A percentile compares a stretch with the other conserved stretches of the same genome.
Evolutionary conservation across 805 yeast genomes (phyloP).

Genomic region (Nakazawaea molendinolei): DNA sequence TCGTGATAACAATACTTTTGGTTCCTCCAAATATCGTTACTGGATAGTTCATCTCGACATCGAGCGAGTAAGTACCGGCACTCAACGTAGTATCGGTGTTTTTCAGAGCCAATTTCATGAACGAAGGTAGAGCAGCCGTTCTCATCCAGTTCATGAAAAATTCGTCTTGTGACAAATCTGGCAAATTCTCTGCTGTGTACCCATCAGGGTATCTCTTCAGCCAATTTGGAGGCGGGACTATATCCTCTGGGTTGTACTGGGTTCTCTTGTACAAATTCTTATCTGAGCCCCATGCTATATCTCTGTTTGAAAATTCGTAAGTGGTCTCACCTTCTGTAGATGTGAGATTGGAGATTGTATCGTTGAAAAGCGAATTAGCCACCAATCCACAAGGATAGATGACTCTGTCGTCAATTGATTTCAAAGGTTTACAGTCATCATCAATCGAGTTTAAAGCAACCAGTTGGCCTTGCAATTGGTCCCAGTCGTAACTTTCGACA

Average conservation of each 20-base stretch:
- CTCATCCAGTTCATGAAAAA: conserved; percentile 97
- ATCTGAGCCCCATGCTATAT: conserved; percentile 85
- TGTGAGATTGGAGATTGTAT: conserved; percentile 58
- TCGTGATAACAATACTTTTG: conserved; percentile 73
- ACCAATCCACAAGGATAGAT: conserved; percentile 92
- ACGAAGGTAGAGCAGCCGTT: conserved; percentile 88
- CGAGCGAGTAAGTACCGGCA: conserved; percentile 65
- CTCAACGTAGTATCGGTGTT: conserved; percentile 52
- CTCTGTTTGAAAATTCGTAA: conserved; percentile 38
- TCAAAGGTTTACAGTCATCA: conserved; percentile 48
- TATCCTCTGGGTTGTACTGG: conserved; percentile 53
- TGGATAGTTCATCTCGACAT: conserved; percentile 74
- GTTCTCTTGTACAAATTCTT: conserved; percentile 67
- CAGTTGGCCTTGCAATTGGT: conserved; percentile 75
- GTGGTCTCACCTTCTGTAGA: conserved; percentile 34
- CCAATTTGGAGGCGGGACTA: conserved; percentile 97
- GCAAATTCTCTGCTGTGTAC: conserved; percentile 75
- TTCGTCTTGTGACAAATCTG: conserved; percentile 71
- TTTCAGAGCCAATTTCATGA: conserved; percentile 74
- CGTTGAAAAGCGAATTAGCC: conserved; percentile 90
- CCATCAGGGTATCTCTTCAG: conserved; percentile 72
- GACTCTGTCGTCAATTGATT: conserved; percentile 29
- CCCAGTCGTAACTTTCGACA: conserved; percentile 76
- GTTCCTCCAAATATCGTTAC: conserved; percentile 83
- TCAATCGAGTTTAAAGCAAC: conserved; percentile 44